Conservation (phyloP, 148 eudicot species). For the Polygonum maritimum region DNA sequence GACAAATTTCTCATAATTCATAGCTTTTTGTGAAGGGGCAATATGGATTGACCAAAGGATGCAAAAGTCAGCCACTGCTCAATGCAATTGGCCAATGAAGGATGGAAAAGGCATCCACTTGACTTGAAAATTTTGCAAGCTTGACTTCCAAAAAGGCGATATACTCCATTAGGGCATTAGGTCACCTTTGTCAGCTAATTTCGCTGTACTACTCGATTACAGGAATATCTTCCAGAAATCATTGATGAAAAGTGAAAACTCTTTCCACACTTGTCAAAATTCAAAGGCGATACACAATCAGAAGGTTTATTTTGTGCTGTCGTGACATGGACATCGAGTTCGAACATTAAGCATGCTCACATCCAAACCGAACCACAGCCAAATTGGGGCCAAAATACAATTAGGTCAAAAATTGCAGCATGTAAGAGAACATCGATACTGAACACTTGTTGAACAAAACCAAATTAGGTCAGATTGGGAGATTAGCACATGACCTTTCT, state of each 20-base stretch:
- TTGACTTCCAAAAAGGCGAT: not conserved
- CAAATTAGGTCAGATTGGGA: too few species aligned
- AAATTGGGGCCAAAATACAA: not conserved
- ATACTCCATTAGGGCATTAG: not conserved
- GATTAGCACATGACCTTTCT: too few species aligned
- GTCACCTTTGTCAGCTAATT: not conserved
- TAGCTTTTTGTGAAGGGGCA: not conserved
- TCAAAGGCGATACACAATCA: not conserved
- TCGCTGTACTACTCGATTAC: not conserved
- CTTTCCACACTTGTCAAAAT: not conserved
- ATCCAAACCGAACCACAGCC: not conserved
- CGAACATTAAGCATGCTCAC: not conserved
- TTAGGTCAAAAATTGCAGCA: not conserved
- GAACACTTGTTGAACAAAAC: not conserved
- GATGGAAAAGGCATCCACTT: not conserved
- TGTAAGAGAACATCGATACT: not conserved
- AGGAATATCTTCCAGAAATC: not conserved
- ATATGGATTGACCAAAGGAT: not conserved
- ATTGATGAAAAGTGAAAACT: not conserved
- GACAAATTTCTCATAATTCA: not conserved
- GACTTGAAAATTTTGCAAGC: not conserved
- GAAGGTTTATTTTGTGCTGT: not conserved
- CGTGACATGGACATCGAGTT: not conserved
- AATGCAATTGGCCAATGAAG: conserved; percentile 5
- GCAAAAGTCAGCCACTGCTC: not conserved